Evolutionary conservation across 208 protist species (phyloP).

Genomic region (Borovskyia barvae): DNA sequence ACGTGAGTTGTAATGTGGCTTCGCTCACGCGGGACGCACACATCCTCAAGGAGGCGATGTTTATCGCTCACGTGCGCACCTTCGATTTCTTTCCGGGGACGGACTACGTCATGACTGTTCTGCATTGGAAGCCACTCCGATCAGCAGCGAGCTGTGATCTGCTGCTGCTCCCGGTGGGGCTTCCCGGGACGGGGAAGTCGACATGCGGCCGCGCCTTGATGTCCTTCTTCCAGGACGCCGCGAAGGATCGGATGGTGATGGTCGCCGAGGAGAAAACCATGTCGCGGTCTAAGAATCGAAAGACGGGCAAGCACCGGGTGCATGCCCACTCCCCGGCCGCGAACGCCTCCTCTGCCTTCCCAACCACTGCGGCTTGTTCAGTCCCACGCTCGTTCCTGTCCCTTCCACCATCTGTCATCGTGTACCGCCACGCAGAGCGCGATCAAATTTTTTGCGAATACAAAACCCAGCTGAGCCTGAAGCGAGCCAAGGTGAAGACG

Average conservation of each 20-base stretch:
- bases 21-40: slow-evolving; percentile 34
- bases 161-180: slow-evolving; percentile 34
- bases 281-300: too few species aligned
- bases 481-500: slow-evolving; percentile 11
- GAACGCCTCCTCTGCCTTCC: too few species aligned
- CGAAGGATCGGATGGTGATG: neutral
- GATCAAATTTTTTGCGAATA: slow-evolving; percentile 23
- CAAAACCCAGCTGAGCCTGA: neutral
- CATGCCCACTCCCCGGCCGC: too few species aligned
- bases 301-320: too few species aligned
- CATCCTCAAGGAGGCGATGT: slow-evolving; percentile 27
- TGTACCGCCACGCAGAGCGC: slow-evolving; percentile 21
- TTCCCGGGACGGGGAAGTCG: slow-evolving; percentile 27
- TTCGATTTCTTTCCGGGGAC: slow-evolving; percentile 59
- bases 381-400: slow-evolving; percentile 14
- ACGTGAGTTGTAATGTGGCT: slow-evolving; percentile 49
- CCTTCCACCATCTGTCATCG: neutral
- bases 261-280: neutral
- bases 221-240: slow-evolving; percentile 9
- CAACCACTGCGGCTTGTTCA: neutral
- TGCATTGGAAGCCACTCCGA: slow-evolving; percentile 24
- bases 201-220: slow-evolving; percentile 14
- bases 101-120: slow-evolving; percentile 48
- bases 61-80: slow-evolving; percentile 17
- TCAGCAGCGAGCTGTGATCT: neutral